phyloP scores from a whole-genome alignment of 768 basidiomycete genomes.

The Tricholoma sp. region DNA sequence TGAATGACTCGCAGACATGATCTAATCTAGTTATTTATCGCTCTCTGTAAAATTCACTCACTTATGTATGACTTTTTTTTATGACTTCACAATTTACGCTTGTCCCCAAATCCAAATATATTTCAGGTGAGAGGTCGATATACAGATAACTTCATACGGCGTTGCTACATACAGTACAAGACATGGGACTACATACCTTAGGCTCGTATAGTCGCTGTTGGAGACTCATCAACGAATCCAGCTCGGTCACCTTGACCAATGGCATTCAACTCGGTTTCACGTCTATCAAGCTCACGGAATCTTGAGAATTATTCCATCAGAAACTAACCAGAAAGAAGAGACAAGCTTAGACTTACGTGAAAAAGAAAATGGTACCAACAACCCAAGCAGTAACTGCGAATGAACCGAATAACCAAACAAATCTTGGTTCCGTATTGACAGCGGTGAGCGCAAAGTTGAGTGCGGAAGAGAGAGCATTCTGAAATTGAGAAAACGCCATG shows the following conservation, averaged over 20 bases:
- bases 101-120: too few species aligned
- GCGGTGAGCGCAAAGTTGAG: slow-evolving; percentile 43
- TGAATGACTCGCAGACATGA: slow-evolving; percentile 8
- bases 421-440: slow-evolving; percentile 40
- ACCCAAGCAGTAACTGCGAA: slow-evolving; percentile 40
- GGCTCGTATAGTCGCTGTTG: not conserved
- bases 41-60: not conserved
- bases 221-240: slow-evolving; percentile 23
- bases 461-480: slow-evolving; percentile 42
- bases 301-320: slow-evolving; percentile 10
- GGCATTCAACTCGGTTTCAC: slow-evolving; percentile 40
- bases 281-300: slow-evolving; percentile 43
- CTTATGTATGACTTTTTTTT: not conserved
- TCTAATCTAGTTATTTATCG: not conserved
- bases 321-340: not conserved
- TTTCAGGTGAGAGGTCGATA: too few species aligned
- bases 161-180: too few species aligned
- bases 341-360: slow-evolving; percentile 24
- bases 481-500: slow-evolving; percentile 49
- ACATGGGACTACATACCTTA: not conserved
- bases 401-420: slow-evolving; percentile 44
- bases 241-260: slow-evolving; percentile 37
- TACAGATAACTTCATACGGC: too few species aligned
- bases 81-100: not conserved
- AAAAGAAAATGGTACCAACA: slow-evolving; percentile 44